These are phyloP conservation scores for Mortierella claussenii DNA, from an alignment of 192 early-diverging fungal species.

Conservation along the genomic window DNA sequence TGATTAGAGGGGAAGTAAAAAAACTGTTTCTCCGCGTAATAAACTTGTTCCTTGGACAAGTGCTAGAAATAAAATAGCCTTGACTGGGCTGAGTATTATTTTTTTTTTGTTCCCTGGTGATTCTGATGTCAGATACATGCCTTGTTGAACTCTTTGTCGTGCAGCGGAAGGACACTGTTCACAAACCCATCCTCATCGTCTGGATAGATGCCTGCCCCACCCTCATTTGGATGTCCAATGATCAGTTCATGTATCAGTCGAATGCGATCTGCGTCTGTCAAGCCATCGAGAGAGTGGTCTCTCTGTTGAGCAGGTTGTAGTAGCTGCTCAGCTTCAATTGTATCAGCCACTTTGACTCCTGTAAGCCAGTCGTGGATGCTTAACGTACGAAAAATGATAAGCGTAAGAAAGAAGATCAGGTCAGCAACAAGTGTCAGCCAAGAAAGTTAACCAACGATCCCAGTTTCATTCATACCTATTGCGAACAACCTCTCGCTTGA, in stretches of 20 bases:
- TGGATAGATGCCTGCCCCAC: slow-evolving; percentile 71
- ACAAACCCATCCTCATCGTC: slow-evolving; percentile 60
- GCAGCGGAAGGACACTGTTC: slow-evolving; percentile 78
- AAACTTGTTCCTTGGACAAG: slow-evolving; percentile 9
- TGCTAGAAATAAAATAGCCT: not conserved
- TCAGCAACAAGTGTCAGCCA: no score
- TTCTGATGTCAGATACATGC: no score
- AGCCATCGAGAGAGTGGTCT: slow-evolving; percentile 26
- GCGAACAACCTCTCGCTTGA: slow-evolving; percentile 58
- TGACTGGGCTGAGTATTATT: not conserved
- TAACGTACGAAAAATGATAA: not conserved
- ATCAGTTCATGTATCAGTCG: slow-evolving; percentile 72
- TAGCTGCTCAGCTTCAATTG: slow-evolving; percentile 20
- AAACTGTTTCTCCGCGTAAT: no score
- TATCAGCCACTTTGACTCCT: slow-evolving; percentile 67
- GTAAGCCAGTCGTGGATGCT: slow-evolving; percentile 77
- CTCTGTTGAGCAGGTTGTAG: slow-evolving; percentile 22
- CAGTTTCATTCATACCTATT: slow-evolving; percentile 34
- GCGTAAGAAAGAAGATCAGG: not conserved
- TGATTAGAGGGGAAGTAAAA: no score
- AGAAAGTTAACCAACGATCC: not conserved
- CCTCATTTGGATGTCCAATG: slow-evolving; percentile 62
- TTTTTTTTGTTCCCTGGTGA: no score
- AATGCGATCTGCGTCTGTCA: slow-evolving; percentile 65
- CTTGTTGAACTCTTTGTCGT: slow-evolving; percentile 82